Evolutionary conservation across 306 rosid species (phyloP), one percentile per base, ranked within the genome.

Genomic region (Vicia villosa): DNA sequence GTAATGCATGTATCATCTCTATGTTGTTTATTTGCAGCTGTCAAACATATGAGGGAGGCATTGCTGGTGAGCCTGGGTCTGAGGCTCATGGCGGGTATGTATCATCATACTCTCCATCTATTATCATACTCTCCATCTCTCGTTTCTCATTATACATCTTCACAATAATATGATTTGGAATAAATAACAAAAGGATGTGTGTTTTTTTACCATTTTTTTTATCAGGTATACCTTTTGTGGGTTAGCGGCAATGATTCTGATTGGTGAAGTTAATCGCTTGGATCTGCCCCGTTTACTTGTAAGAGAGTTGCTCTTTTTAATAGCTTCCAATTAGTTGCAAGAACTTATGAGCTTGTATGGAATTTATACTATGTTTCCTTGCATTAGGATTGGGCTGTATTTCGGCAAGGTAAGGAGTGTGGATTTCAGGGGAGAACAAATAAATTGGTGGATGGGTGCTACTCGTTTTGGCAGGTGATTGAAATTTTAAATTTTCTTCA

Each of bases 51-150:
- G 98, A 94, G 83, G 98, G 98, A 72, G 98, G 97, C 49, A 88
- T 90, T 81, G 84, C 89, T 21, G 98, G 98, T 37, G 98, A 94
- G 77, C 97, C 98, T 75, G 96, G 90, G 69, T 79, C 90, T 34
- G 98, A 94, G 82, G 98, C 98, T 86, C 98, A 94, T 80, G 98
- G 98, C 76, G 97, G 98, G 97, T 94, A 90, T 61, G 96, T 90
- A 63, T 80, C 78, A 55, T 59, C 22, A 36, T 46, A 5, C 40
- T 7, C 54, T 40, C 56, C 24, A 8, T 16, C 19, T 14, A 5
- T 6, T 2, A 2, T 26, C 74, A 5, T 58, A n/a, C n/a, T n/a
- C n/a, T n/a, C n/a, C n/a, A n/a, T 38, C 10, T 17, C 43, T 9
- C 8, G 1, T 7, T 13, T 63, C 37, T 13, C 11, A 10, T 41